Evolutionary conservation across 768 basidiomycete species (phyloP), one percentile per base, ranked within the genome.

Genomic region (Vararia minispora): DNA sequence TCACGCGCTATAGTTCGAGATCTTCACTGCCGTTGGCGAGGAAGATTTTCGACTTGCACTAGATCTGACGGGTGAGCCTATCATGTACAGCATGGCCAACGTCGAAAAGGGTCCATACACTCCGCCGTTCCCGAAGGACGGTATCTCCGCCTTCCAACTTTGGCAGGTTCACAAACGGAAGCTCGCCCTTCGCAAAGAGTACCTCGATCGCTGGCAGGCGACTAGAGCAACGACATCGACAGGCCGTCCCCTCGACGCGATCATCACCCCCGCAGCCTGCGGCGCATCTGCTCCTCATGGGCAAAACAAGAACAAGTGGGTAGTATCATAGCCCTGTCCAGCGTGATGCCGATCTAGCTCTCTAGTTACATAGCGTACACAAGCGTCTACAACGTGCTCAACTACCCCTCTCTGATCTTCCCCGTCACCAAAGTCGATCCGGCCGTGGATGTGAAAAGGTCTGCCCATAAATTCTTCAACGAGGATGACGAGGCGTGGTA

Each of bases 191-290:
- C 61, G 66, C 42, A 66, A 68, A 46, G 58, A 59, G 22, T 62
- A 69, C 42, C 58, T 74, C 22, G 67, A 68, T 43, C 58, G 66
- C 29, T 72, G 69, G 71, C 59, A 70, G 26, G 58, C 57, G 8
- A 72, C 72, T 2, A 56, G 33, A n/a, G 40, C 26, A 3, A 39
- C 38, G 24, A 74, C 73, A 12, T 58, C 58, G 5, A 75, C 70
- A 0, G 68, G 66, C 8, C 53, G 72, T 22, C 70, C 72, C 0
- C 60, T 74, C 4, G 73, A 75, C 44, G 69, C 65, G 2, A 63
- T 75, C 50, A 67, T 75, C 38, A 60, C 58, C 8, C 66, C 73
- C 12, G 63, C 54, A 0, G 62, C 60, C 3, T 59, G 65, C 5
- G 66, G 61, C 46, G 49, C 63, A 3, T 63, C 71, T 1, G 57